These are phyloP conservation scores for Hermanozyma aechmeae DNA, from an alignment of 805 yeast species.

Conservation along the genomic window DNA sequence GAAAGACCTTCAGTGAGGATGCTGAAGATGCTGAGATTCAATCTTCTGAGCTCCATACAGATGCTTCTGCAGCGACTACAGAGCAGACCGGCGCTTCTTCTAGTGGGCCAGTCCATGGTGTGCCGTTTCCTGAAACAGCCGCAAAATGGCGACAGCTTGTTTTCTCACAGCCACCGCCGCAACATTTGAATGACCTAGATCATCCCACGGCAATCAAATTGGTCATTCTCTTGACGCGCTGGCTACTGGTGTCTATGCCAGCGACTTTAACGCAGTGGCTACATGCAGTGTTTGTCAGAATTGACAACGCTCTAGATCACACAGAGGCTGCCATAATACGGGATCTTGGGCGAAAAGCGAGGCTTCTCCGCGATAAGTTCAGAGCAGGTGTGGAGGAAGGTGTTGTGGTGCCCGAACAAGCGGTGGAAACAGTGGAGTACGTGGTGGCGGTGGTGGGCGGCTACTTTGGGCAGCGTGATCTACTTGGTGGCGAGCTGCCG, in stretches of 20 bases:
- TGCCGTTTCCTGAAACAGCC: slow-evolving; percentile 19
- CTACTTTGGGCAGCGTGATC: slow-evolving; percentile 29
- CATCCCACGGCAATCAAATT: slow-evolving; percentile 25
- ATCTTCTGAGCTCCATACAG: too few species aligned
- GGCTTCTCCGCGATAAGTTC: slow-evolving; percentile 13
- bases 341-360: slow-evolving; percentile 30
- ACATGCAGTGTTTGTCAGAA: slow-evolving; percentile 21
- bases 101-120: too few species aligned
- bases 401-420: slow-evolving; percentile 5
- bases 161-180: slow-evolving; percentile 20
- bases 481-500: too few species aligned
- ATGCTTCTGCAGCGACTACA: too few species aligned
- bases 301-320: slow-evolving; percentile 25
- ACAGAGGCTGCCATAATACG: slow-evolving; percentile 25
- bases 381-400: not conserved
- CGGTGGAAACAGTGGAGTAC: slow-evolving; percentile 20
- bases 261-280: slow-evolving; percentile 26
- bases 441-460: slow-evolving; percentile 21
- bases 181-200: slow-evolving; percentile 14
- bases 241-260: slow-evolving; percentile 25
- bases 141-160: slow-evolving; percentile 23
- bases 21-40: too few species aligned
- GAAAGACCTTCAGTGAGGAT: too few species aligned
- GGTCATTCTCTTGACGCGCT: slow-evolving; percentile 23
- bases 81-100: too few species aligned